Percentiles rank a stretch among this genome's conserved stretches.
phyloP scores from a whole-genome alignment of 1,284 basidiomycete species.

The Apiotrichum veenhuisii region DNA sequence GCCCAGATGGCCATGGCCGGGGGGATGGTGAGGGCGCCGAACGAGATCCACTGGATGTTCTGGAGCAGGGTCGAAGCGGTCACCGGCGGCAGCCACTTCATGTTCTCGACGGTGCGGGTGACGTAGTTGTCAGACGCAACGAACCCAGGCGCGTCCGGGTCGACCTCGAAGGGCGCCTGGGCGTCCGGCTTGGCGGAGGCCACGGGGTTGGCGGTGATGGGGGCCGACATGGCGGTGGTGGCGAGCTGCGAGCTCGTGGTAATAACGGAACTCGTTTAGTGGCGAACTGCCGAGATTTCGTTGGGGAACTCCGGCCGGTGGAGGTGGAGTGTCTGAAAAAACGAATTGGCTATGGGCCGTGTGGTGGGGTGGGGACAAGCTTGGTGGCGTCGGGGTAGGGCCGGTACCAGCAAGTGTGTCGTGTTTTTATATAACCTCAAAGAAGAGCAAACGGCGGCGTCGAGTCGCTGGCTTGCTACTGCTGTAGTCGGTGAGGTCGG shows the following conservation, averaged over 20 bases:
- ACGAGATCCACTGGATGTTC: slow-evolving; percentile 73
- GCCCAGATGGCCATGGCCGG: slow-evolving; percentile 70
- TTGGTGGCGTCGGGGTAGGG: not conserved
- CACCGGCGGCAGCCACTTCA: slow-evolving; percentile 70
- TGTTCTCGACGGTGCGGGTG: slow-evolving; percentile 69
- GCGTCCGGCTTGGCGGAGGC: slow-evolving; percentile 1
- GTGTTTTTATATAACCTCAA: not conserved
- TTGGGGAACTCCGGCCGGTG: not conserved
- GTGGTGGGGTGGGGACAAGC: not conserved
- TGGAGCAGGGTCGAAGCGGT: slow-evolving; percentile 62
- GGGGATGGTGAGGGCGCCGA: slow-evolving; percentile 68
- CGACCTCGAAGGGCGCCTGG: not conserved
- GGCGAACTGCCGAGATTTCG: not conserved
- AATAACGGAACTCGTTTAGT: not conserved
- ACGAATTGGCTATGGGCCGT: too few relatives aligned
- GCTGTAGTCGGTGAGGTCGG: not conserved
- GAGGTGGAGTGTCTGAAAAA: not conserved
- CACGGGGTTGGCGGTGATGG: not conserved
- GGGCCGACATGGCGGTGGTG: slow-evolving; percentile 2
- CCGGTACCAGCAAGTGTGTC: not conserved
- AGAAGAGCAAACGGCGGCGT: not conserved
- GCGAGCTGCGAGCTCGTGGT: not conserved
- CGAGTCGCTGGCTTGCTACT: not conserved
- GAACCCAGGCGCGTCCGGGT: slow-evolving; percentile 19
- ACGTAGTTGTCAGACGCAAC: slow-evolving; percentile 88